Percentiles rank a stretch among this genome's conserved stretches.
Evolutionary conservation across 495 filamentous ascomycete genomes (phyloP).

Genomic region (Trichoderma virens): DNA sequence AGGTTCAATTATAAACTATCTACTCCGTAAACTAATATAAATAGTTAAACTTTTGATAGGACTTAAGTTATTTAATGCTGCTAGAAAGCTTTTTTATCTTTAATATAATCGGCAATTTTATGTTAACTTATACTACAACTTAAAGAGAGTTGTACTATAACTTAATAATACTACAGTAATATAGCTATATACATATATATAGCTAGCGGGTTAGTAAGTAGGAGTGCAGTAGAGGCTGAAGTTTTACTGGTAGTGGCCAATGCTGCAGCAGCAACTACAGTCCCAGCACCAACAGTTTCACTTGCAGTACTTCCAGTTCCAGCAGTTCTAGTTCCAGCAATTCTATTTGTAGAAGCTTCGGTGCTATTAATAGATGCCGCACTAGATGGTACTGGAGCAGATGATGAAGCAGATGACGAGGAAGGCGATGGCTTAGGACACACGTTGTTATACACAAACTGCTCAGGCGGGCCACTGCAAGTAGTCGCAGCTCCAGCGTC

Average conservation of each 20-base stretch:
- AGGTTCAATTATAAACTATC: no score
- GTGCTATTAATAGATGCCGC: no score
- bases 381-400: not conserved
- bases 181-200: not conserved
- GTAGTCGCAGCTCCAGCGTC: not conserved
- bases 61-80: no score
- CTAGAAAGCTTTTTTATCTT: no score
- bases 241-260: not conserved
- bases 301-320: not conserved
- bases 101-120: no score
- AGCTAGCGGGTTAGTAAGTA: not conserved
- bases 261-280: not conserved
- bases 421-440: slow-evolving; percentile 1
- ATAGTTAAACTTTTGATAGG: no score
- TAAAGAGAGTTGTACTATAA: no score
- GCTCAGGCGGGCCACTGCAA: not conserved
- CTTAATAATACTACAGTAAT: not conserved
- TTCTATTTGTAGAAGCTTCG: no score
- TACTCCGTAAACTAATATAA: no score
- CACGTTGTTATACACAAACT: slow-evolving; percentile 6
- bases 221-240: not conserved
- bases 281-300: not conserved
- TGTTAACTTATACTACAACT: no score
- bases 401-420: not conserved
- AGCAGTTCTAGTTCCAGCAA: not conserved